These are phyloP conservation scores for Hypoxylon sp. DNA, from an alignment of 2,329 filamentous ascomycete species.

Conservation along the genomic window DNA sequence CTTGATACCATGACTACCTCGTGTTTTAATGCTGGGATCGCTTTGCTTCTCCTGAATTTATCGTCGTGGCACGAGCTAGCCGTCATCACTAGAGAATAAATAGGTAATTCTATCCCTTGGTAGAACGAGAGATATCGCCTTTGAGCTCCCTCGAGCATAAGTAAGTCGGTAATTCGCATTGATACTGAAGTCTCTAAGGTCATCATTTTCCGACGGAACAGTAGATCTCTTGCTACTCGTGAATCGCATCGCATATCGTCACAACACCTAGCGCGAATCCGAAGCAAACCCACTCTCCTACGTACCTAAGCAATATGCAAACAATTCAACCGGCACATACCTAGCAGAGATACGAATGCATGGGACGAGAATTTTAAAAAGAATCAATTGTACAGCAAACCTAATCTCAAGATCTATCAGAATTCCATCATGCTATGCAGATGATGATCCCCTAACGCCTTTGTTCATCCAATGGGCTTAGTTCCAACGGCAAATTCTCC, in stretches of 20 bases:
- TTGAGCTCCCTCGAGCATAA: background rate
- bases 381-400: constrained; percentile 25
- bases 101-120: background rate
- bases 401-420: constrained; percentile 20
- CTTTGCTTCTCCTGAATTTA: background rate
- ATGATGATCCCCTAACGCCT: constrained; percentile 40
- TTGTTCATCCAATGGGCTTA: constrained; percentile 10
- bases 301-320: background rate
- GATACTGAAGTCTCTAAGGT: background rate
- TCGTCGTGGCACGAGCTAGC: background rate
- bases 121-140: background rate
- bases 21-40: background rate
- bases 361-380: background rate
- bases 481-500: constrained; percentile 11
- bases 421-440: constrained; percentile 44
- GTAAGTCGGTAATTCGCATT: background rate
- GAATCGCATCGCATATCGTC: no score
- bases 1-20: background rate
- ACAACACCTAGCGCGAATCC: background rate
- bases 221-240: background rate
- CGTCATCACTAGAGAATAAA: background rate
- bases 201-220: background rate
- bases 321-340: background rate
- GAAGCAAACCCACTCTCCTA: background rate
- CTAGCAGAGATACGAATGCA: constrained; percentile 4